Percentiles rank a stretch among this genome's conserved stretches.
These are phyloP conservation scores for Sclerotiophoma versabilis DNA, from an alignment of 2,329 filamentous ascomycete species.

Conservation along the genomic window DNA sequence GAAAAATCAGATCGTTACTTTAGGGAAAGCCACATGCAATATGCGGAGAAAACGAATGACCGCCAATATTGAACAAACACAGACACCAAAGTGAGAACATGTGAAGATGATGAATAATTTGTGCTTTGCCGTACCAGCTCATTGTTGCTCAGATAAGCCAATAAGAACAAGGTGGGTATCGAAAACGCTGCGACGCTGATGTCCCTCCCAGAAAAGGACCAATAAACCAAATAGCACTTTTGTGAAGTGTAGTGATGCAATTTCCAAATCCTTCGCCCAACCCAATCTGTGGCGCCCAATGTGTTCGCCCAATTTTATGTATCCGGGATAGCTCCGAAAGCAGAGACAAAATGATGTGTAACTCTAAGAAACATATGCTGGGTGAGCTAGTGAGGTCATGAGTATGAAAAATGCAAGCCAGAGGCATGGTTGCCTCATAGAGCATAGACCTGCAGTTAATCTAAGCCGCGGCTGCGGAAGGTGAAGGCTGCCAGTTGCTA, in stretches of 20 bases:
- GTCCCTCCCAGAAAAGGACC: slow-evolving; percentile 1
- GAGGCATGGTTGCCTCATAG: neutral
- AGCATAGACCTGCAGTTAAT: neutral
- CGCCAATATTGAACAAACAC: neutral
- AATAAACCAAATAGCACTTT: neutral
- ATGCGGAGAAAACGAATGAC: neutral
- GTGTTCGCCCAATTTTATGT: neutral
- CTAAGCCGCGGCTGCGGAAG: slow-evolving; percentile 3
- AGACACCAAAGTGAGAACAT: neutral
- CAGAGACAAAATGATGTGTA: neutral
- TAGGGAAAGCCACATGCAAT: neutral
- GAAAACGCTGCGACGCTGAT: slow-evolving; percentile 11
- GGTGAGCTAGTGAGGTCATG: neutral
- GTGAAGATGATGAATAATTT: neutral
- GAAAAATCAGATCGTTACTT: neutral
- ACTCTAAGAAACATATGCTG: neutral
- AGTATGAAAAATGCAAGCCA: neutral
- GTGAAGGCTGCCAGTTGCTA: slow-evolving; percentile 1
- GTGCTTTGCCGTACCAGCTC: neutral
- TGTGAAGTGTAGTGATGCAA: neutral
- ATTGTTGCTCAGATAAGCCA: neutral
- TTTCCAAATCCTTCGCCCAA: neutral
- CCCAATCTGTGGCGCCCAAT: neutral
- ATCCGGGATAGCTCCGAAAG: neutral
- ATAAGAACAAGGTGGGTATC: slow-evolving; percentile 8